Base-by-base conservation (phyloP, 2,329 filamentous ascomycete species). In the Cladophialophora chaetospira region DNA sequence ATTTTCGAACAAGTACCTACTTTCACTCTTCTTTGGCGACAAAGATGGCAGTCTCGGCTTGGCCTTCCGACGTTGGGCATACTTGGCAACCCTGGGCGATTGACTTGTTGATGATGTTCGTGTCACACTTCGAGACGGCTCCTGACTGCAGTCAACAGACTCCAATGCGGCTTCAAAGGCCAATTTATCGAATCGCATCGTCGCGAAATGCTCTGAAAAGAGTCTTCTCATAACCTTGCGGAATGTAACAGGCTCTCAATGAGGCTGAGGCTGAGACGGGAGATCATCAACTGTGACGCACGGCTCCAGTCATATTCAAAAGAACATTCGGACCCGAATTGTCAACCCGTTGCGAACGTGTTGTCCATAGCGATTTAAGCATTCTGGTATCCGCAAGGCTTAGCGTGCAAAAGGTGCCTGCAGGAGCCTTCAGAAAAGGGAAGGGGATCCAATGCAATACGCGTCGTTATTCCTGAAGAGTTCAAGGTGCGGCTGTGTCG, bases 41-140 rank as follows among this genome's bases (percentile, higher is more conserved):
- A 63, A 10, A 54, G 50, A 38, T 63, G 61, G 31, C 61, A 63
- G 46, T 59, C 61, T 9, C 53, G 54, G 28, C 61, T 63, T 42
- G 61, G 61, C 47, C 56, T 58, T 28, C 61, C 61, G 29, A 61
- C 60, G 31, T 63, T 63, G 17, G 61, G 61, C 61, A 63, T 63
- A 8, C 8, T 47, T 9, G 26, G n/a, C n/a, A 23, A 13, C 25
- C 17, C 11, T 19, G 1, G 17, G 11, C 15, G 15, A n/a, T 40
- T 50, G 15, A 11, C 21, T 19, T 36, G 13, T 13, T 15, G 17
- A 5, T 15, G 9, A 15, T 35, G 2, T 15, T 35, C 31, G n/a
- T 9, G 25, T 21, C 5, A 28, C 11, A 17, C n/a, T 40, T 50
- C 46, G 46, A 49, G 28, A 8, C 8, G 33, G 21, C 21, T 49